These are phyloP conservation scores for Mimosa bimucronata DNA, from an alignment of 306 rosid species.

Conservation along the genomic window DNA sequence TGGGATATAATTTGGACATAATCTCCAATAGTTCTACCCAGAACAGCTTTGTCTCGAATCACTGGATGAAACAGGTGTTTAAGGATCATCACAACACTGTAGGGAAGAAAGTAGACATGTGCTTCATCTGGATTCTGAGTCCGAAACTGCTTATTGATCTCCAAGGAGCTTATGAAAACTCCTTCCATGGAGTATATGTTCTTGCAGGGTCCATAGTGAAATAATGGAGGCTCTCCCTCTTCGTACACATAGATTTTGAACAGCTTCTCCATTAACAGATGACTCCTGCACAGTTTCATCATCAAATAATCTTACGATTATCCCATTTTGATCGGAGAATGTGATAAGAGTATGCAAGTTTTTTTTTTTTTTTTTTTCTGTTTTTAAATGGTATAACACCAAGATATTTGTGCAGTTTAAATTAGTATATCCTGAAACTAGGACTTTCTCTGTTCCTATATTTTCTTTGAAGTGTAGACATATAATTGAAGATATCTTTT, in stretches of 20 bases:
- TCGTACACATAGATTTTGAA: slow-evolving; percentile 61
- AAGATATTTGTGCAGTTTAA: not conserved
- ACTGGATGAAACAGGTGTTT: slow-evolving; percentile 59
- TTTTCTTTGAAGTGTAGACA: not conserved
- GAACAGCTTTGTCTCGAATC: slow-evolving; percentile 60
- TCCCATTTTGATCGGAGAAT: no score
- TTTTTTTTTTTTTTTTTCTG: no score
- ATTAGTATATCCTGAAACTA: not conserved
- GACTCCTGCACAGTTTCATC: slow-evolving; percentile 44
- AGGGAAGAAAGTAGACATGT: slow-evolving; percentile 65
- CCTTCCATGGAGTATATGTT: slow-evolving; percentile 71
- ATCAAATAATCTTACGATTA: not conserved
- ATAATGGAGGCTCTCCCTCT: slow-evolving; percentile 70
- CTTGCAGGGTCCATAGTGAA: slow-evolving; percentile 71
- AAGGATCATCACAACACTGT: slow-evolving; percentile 66
- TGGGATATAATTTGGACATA: slow-evolving; percentile 55
- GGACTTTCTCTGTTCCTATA: not conserved
- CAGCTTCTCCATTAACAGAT: slow-evolving; percentile 57
- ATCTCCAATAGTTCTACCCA: slow-evolving; percentile 59
- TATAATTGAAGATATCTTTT: not conserved
- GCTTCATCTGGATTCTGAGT: slow-evolving; percentile 61
- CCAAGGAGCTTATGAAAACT: slow-evolving; percentile 57
- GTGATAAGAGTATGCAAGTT: not conserved
- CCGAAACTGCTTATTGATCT: slow-evolving; percentile 43
- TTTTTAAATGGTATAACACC: not conserved